Evolutionary conservation across 2,329 filamentous ascomycete species (phyloP).

Genomic region (Arthrinium phaeospermum): DNA sequence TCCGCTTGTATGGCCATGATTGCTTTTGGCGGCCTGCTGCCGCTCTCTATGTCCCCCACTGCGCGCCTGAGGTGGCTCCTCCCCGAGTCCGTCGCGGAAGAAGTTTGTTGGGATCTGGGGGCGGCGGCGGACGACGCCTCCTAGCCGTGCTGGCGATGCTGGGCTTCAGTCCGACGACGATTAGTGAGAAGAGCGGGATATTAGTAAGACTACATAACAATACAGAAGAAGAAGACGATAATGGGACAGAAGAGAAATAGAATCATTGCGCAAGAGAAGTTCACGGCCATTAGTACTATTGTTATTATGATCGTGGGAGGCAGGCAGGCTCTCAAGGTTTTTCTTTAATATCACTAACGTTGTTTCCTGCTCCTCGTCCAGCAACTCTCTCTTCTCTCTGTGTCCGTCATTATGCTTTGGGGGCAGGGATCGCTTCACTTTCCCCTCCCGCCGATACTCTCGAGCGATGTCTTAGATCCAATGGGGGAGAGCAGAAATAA

Average conservation of each 20-base stretch:
- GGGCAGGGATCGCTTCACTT: not conserved
- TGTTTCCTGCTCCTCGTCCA: not conserved
- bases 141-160: conserved; percentile 3
- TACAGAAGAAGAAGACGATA: not conserved
- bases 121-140: conserved; percentile 10
- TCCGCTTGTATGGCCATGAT: conserved; percentile 11
- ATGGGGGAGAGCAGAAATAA: not conserved
- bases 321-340: not conserved
- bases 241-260: not conserved
- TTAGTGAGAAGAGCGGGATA: not conserved
- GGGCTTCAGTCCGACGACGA: not conserved
- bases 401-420: not conserved
- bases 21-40: not conserved
- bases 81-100: not conserved
- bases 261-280: not conserved
- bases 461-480: conserved; percentile 12
- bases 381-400: not conserved
- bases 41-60: not conserved
- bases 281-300: not conserved
- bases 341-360: not conserved
- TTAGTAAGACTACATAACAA: not conserved
- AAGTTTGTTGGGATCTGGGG: not conserved
- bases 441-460: conserved; percentile 3
- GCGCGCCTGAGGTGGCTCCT: not conserved
- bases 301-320: not conserved